Evolutionary conservation across 1,139 yeast species (phyloP).

Genomic region (Saccharomyces pastorianus): DNA sequence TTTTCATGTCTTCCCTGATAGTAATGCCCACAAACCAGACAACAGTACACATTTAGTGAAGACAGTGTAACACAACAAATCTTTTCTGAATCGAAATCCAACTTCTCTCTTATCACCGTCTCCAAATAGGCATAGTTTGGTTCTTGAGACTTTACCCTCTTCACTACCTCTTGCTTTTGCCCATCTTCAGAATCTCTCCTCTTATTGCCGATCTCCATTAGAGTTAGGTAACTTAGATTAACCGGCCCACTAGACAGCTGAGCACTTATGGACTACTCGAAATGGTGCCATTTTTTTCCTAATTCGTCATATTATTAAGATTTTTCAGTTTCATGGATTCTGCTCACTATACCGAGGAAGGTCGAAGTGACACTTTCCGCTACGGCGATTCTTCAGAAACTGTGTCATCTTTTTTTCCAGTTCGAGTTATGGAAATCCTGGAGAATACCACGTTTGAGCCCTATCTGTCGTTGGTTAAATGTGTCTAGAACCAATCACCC

Average conservation of each 20-base stretch:
- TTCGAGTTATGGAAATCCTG: background rate
- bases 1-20: conserved; percentile 56
- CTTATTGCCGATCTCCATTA: background rate
- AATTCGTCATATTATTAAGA: background rate
- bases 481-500: background rate
- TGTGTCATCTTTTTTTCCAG: background rate
- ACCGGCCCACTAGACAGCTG: background rate
- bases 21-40: conserved; percentile 68
- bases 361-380: background rate
- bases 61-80: conserved; percentile 58
- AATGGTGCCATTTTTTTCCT: background rate
- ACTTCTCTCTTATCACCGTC: conserved; percentile 43
- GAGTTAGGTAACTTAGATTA: background rate
- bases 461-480: background rate
- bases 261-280: no score
- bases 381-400: background rate
- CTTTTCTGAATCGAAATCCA: conserved; percentile 68
- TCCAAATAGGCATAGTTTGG: conserved; percentile 37
- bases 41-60: conserved; percentile 56
- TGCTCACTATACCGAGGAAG: background rate
- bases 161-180: conserved; percentile 2
- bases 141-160: conserved; percentile 1
- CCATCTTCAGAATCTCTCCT: background rate
- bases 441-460: background rate
- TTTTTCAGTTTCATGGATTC: background rate